Percentiles rank a stretch among this genome's conserved stretches.
These are phyloP conservation scores for Lactifluus subvellereus DNA, from an alignment of 768 basidiomycete species.

Conservation along the genomic window DNA sequence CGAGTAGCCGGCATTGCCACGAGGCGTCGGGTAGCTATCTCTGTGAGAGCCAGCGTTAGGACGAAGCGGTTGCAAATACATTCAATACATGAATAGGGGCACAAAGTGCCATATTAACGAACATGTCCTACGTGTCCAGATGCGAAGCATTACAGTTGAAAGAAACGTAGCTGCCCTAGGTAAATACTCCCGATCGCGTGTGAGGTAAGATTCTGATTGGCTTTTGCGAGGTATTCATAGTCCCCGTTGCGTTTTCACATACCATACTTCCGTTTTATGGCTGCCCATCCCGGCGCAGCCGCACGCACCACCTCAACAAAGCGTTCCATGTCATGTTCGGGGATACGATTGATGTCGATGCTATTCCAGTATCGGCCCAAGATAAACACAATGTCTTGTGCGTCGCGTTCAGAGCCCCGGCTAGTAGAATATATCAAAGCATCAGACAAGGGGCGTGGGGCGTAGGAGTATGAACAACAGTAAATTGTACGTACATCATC, in stretches of 20 bases:
- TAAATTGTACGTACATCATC: slow-evolving; percentile 54
- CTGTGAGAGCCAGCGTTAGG: not conserved
- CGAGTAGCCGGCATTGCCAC: slow-evolving; percentile 10
- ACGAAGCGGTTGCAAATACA: slow-evolving; percentile 1
- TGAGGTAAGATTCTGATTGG: slow-evolving; percentile 10
- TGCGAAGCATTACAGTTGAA: slow-evolving; percentile 7
- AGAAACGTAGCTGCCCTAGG: slow-evolving; percentile 5
- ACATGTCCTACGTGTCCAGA: slow-evolving; percentile 12
- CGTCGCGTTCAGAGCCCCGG: slow-evolving; percentile 65
- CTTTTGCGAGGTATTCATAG: slow-evolving; percentile 1
- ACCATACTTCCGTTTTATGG: slow-evolving; percentile 70
- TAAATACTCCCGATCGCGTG: slow-evolving; percentile 14
- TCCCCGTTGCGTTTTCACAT: slow-evolving; percentile 34
- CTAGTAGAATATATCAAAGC: slow-evolving; percentile 33
- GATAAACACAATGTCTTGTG: slow-evolving; percentile 68
- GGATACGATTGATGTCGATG: slow-evolving; percentile 81
- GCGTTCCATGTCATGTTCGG: slow-evolving; percentile 77
- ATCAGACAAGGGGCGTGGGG: slow-evolving; percentile 13
- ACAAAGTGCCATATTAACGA: slow-evolving; percentile 5
- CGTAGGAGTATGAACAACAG: not conserved
- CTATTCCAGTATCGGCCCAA: slow-evolving; percentile 74
- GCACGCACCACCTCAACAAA: slow-evolving; percentile 57
- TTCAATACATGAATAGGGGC: slow-evolving; percentile 3
- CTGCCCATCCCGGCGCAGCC: slow-evolving; percentile 68
- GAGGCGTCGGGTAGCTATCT: slow-evolving; percentile 10